Evolutionary conservation across 139 green algal species (phyloP).

Genomic region (Coelastrella sp.): DNA sequence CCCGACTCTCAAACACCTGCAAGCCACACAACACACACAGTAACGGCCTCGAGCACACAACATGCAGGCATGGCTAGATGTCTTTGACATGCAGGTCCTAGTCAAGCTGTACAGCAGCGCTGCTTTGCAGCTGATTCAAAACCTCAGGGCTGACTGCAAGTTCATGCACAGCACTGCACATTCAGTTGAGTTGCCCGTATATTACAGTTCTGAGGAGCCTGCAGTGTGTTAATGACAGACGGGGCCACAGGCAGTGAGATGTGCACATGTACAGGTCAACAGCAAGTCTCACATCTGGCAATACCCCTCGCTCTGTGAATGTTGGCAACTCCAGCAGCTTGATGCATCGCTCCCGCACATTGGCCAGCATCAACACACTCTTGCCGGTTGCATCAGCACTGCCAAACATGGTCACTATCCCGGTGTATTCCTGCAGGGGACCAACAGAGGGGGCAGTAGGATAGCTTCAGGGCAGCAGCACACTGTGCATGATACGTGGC

Average conservation of each 20-base stretch:
- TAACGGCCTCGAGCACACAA: too few relatives aligned
- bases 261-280: background rate
- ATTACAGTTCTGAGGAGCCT: too few relatives aligned
- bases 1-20: slow-evolving; percentile 40
- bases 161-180: too few relatives aligned
- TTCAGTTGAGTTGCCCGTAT: too few relatives aligned
- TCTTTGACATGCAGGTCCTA: background rate
- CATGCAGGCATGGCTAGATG: too few relatives aligned
- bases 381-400: slow-evolving; percentile 6
- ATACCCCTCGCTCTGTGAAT: slow-evolving; percentile 30
- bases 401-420: slow-evolving; percentile 35
- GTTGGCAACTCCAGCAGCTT: slow-evolving; percentile 44
- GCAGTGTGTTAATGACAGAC: background rate
- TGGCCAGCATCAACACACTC: slow-evolving; percentile 43
- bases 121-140: too few relatives aligned
- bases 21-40: background rate
- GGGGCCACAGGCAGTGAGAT: background rate
- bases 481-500: background rate
- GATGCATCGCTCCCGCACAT: slow-evolving; percentile 1
- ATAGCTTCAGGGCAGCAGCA: background rate
- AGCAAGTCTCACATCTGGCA: slow-evolving; percentile 34
- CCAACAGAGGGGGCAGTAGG: background rate
- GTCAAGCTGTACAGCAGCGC: too few relatives aligned
- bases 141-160: too few relatives aligned
- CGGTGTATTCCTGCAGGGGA: background rate